phyloP scores from a whole-genome alignment of 2,329 filamentous ascomycete genomes.

The Hymenoscyphus scutula region DNA sequence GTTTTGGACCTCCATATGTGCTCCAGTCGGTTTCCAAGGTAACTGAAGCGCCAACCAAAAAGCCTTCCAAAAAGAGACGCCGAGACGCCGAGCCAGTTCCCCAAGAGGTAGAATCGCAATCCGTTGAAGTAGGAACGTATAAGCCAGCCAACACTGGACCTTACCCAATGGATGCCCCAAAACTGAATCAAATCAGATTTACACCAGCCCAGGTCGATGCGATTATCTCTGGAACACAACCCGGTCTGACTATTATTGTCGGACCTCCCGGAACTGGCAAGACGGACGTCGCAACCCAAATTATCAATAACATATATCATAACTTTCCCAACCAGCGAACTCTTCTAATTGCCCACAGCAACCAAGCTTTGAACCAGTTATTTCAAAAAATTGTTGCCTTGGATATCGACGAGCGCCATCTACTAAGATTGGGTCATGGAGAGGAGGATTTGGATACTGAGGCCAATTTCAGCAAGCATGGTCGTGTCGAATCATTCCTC shows the following conservation, averaged over 20 bases:
- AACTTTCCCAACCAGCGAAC: constrained; percentile 94
- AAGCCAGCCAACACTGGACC: constrained; percentile 84
- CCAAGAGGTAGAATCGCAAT: constrained; percentile 57
- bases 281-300: constrained; percentile 97
- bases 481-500: constrained; percentile 90
- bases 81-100: constrained; percentile 70
- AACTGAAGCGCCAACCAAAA: constrained; percentile 49
- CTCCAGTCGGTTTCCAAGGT: constrained; percentile 63
- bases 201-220: constrained; percentile 90
- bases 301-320: constrained; percentile 98
- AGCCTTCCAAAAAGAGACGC: constrained; percentile 81
- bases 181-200: constrained; percentile 80
- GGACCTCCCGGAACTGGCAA: constrained; percentile 96
- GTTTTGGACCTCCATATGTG: constrained; percentile 85
- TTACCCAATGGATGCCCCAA: constrained; percentile 81
- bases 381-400: constrained; percentile 97
- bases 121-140: constrained; percentile 83
- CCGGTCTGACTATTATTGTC: constrained; percentile 88
- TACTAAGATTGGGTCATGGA: constrained; percentile 88
- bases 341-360: constrained; percentile 90
- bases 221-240: constrained; percentile 89
- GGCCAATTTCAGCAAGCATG: constrained; percentile 87
- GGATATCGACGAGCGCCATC: constrained; percentile 92
- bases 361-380: constrained; percentile 94
- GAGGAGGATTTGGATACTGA: constrained; percentile 91